Evolutionary conservation across 192 early-diverging fungal genomes (phyloP).

Genomic region (Powellomyces hirtus): DNA sequence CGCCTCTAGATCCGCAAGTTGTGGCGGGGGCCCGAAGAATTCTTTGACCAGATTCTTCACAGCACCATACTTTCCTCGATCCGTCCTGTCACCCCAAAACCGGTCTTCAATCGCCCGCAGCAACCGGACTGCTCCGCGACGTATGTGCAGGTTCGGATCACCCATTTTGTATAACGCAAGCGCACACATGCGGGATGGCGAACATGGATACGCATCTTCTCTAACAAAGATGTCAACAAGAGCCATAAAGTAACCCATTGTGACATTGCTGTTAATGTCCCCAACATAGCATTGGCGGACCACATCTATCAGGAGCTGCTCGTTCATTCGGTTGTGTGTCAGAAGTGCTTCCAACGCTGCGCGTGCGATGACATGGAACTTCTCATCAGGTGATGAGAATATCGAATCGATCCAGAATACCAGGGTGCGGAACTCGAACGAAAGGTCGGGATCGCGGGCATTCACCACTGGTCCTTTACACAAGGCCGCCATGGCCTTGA

Average conservation of each 20-base stretch:
- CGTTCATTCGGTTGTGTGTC: constrained; percentile 40
- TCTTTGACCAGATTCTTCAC: constrained; percentile 17
- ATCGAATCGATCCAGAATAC: constrained; percentile 45
- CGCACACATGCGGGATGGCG: constrained; percentile 41
- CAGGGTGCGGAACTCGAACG: constrained; percentile 41
- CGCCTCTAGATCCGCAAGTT: constrained; percentile 13
- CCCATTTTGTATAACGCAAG: constrained; percentile 77
- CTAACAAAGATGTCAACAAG: constrained; percentile 67
- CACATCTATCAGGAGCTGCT: constrained; percentile 59
- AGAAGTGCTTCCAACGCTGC: constrained; percentile 70
- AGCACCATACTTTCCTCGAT: constrained; percentile 6
- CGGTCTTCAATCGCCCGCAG: constrained; percentile 69
- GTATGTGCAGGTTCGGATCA: constrained; percentile 64
- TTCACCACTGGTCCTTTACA: constrained; percentile 53
- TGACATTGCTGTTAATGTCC: constrained; percentile 47
- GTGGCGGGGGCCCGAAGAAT: constrained; percentile 23
- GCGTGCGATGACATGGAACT: constrained; percentile 45
- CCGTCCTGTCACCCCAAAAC: constrained; percentile 36
- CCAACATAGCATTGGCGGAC: constrained; percentile 72
- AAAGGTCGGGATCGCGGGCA: constrained; percentile 18
- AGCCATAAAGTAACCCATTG: constrained; percentile 67
- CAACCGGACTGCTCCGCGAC: constrained; percentile 68
- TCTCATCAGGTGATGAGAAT: constrained; percentile 39
- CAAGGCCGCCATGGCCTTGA: constrained; percentile 88
- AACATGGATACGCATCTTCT: constrained; percentile 64